Conservation (phyloP, 164 flowering plant species). For the Aristolochia fimbriata region DNA sequence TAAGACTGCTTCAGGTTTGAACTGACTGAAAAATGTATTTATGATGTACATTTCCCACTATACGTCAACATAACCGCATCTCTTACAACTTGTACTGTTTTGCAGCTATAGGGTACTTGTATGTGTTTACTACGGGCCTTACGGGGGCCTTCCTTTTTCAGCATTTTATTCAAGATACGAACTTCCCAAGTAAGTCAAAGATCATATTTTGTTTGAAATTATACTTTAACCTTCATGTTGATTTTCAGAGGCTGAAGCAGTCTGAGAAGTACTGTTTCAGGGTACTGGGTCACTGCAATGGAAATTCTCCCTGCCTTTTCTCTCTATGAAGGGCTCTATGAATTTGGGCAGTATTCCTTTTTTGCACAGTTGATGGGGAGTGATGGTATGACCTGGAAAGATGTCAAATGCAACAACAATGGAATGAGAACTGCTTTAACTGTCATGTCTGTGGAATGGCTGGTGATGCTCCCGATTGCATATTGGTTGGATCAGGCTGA, state of each 20-base stretch:
- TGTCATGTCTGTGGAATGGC: slow-evolving; percentile 46
- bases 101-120: slow-evolving; percentile 51
- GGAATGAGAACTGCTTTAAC: slow-evolving; percentile 57
- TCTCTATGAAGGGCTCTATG: slow-evolving; percentile 65
- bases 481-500: slow-evolving; percentile 50
- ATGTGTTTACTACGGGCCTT: slow-evolving; percentile 57
- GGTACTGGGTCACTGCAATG: slow-evolving; percentile 16
- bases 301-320: slow-evolving; percentile 72
- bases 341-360: slow-evolving; percentile 44
- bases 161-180: slow-evolving; percentile 32
- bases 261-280: background rate
- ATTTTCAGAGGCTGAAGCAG: background rate
- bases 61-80: background rate
- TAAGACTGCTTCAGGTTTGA: slow-evolving; percentile 50
- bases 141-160: slow-evolving; percentile 55
- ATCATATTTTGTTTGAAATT: too few species aligned
- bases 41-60: too few species aligned
- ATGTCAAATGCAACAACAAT: slow-evolving; percentile 37
- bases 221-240: too few species aligned
- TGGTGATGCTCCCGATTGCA: slow-evolving; percentile 32
- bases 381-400: slow-evolving; percentile 58
- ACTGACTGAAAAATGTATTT: background rate
- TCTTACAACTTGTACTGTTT: background rate
- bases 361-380: slow-evolving; percentile 39
- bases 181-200: slow-evolving; percentile 61